Conservation (phyloP, 2,329 filamentous ascomycete species). For the Xylariaceae sp. region DNA sequence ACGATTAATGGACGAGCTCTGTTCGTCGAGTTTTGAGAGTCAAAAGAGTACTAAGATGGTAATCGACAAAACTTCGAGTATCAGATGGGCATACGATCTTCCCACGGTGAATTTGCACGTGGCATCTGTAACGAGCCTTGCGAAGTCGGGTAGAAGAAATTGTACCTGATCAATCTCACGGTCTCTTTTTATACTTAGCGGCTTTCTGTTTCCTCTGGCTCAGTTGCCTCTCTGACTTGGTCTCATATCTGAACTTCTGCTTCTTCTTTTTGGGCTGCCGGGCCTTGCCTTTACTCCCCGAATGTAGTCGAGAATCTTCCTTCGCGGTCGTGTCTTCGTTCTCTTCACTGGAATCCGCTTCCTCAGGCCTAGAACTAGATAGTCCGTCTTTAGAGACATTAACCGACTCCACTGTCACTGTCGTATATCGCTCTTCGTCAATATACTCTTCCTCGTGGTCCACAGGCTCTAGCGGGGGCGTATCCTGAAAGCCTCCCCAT, state of each 20-base stretch:
- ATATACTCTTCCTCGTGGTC: constrained; percentile 92
- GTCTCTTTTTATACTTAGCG: constrained; percentile 57
- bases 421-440: constrained; percentile 94
- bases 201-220: constrained; percentile 71
- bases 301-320: constrained; percentile 38
- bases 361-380: constrained; percentile 51
- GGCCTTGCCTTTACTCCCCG: constrained; percentile 52
- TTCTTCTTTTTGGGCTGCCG: constrained; percentile 74
- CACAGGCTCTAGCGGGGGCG: constrained; percentile 52
- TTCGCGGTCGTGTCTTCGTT: constrained; percentile 39
- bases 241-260: constrained; percentile 93
- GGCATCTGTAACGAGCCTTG: constrained; percentile 20
- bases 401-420: constrained; percentile 90
- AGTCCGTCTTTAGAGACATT: constrained; percentile 76
- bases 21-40: constrained; percentile 21
- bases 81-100: constrained; percentile 15
- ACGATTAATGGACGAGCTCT: constrained; percentile 26
- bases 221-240: constrained; percentile 79
- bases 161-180: constrained; percentile 30
- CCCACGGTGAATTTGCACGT: constrained; percentile 22
- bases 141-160: constrained; percentile 24
- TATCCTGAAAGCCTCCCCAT: constrained; percentile 68
- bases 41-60: constrained; percentile 11
- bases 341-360: constrained; percentile 43
- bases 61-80: constrained; percentile 17